Conservation (phyloP, 768 basidiomycete genomes). For the Termitomyces sp. region DNA sequence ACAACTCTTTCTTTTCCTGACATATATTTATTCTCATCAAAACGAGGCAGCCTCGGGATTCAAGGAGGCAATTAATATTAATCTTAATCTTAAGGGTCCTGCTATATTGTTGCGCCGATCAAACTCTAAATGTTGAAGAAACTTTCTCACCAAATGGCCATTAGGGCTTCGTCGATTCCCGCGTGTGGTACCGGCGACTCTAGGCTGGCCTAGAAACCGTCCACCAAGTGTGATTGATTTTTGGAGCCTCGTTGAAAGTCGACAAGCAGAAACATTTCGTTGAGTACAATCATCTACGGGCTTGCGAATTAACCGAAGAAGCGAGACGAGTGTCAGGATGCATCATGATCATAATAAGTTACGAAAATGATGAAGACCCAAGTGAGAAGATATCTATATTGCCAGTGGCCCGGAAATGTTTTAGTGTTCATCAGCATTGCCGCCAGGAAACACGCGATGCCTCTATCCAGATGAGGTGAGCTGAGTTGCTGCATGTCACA, state of each 20-base stretch:
- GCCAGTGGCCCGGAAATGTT: not conserved
- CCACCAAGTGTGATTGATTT: not conserved
- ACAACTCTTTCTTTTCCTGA: not conserved
- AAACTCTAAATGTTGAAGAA: conserved; percentile 1
- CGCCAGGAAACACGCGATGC: not conserved
- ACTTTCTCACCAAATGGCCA: not conserved
- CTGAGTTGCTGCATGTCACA: not conserved
- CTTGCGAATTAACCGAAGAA: not conserved
- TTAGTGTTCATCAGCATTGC: not conserved
- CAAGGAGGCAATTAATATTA: conserved; percentile 2
- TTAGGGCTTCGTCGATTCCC: not conserved
- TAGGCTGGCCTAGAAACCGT: not conserved
- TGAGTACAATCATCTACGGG: not conserved
- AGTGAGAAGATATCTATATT: not conserved
- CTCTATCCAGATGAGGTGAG: not conserved
- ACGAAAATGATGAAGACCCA: not conserved
- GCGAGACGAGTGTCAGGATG: not conserved
- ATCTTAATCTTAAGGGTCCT: not conserved
- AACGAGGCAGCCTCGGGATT: not conserved
- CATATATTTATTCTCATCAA: not conserved
- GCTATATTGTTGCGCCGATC: conserved; percentile 1
- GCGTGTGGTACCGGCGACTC: not conserved
- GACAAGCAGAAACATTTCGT: too few species aligned
- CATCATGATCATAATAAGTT: not conserved
- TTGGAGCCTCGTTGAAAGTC: not conserved